Conservation (phyloP, 2,329 filamentous ascomycete genomes). For the Cytospora leucostoma region DNA sequence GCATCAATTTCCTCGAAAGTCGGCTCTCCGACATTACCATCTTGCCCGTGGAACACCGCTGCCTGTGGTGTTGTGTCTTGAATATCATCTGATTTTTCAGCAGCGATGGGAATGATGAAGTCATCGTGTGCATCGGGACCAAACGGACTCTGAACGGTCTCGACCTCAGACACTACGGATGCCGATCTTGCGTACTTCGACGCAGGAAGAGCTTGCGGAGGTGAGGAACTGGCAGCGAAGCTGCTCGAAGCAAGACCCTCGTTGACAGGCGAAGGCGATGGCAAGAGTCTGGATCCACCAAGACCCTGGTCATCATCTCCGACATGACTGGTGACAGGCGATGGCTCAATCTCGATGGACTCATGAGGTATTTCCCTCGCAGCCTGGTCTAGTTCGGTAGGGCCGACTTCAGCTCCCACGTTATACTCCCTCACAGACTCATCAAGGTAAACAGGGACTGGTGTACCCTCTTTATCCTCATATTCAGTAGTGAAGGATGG, state of each 20-base stretch:
- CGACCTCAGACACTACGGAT: conserved; percentile 34
- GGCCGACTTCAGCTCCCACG: conserved; percentile 14
- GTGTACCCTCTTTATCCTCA: conserved; percentile 30
- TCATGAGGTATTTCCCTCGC: conserved; percentile 28
- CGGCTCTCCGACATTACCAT: conserved; percentile 36
- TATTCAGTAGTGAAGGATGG: conserved; percentile 36
- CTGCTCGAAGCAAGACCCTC: conserved; percentile 36
- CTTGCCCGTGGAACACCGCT: conserved; percentile 30
- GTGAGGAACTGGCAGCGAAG: conserved; percentile 37
- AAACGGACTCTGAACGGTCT: conserved; percentile 15
- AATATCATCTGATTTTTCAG: conserved; percentile 37
- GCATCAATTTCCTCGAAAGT: conserved; percentile 87
- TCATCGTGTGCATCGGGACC: conserved; percentile 28
- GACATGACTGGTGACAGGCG: conserved; percentile 15
- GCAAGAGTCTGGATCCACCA: conserved; percentile 14
- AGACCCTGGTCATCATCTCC: conserved; percentile 4
- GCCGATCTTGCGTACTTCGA: conserved; percentile 50
- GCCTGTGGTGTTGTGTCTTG: conserved; percentile 35
- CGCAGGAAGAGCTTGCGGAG: conserved; percentile 44
- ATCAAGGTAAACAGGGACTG: conserved; percentile 27
- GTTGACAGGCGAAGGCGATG: conserved; percentile 31
- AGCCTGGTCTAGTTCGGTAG: conserved; percentile 11
- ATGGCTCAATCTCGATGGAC: conserved; percentile 37
- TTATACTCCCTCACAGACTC: conserved; percentile 14
- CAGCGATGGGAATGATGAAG: conserved; percentile 29